These are phyloP conservation scores for Monosporascus ibericus DNA, from an alignment of 2,329 filamentous ascomycete genomes.

Conservation along the genomic window DNA sequence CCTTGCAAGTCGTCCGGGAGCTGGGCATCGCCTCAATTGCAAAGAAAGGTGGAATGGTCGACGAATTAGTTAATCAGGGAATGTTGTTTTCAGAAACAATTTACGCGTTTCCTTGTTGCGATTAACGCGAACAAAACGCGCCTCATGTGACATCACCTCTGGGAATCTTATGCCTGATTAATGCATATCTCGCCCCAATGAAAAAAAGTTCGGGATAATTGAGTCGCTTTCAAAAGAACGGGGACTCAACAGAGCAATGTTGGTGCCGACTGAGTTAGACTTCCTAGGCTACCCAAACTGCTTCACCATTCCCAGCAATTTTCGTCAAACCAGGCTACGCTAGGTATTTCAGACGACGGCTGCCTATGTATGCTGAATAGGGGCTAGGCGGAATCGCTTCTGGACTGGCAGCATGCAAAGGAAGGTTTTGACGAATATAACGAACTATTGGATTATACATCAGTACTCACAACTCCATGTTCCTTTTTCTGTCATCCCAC, in stretches of 20 bases:
- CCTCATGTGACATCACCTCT: not conserved
- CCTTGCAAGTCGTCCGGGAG: not conserved
- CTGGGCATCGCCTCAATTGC: not conserved
- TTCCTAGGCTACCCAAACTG: no score
- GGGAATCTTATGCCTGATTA: not conserved
- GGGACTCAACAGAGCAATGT: no score
- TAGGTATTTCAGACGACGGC: no score
- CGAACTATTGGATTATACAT: not conserved
- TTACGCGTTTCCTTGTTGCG: not conserved
- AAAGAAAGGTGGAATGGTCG: not conserved
- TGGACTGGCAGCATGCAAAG: not conserved
- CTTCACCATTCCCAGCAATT: no score
- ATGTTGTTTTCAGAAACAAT: not conserved
- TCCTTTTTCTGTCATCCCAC: no score
- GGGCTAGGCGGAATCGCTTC: no score
- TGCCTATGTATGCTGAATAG: no score
- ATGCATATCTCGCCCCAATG: not conserved
- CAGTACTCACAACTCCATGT: not conserved
- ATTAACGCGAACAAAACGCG: constrained; percentile 1
- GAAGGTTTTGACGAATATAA: not conserved
- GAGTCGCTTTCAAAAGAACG: no score
- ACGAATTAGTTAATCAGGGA: not conserved
- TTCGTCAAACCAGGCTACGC: no score
- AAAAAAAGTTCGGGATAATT: not conserved
- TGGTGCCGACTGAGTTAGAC: no score